Evolutionary conservation across 1,284 basidiomycete genomes (phyloP), one percentile per base, ranked within the genome.

Genomic region (Austroboletus niveus): DNA sequence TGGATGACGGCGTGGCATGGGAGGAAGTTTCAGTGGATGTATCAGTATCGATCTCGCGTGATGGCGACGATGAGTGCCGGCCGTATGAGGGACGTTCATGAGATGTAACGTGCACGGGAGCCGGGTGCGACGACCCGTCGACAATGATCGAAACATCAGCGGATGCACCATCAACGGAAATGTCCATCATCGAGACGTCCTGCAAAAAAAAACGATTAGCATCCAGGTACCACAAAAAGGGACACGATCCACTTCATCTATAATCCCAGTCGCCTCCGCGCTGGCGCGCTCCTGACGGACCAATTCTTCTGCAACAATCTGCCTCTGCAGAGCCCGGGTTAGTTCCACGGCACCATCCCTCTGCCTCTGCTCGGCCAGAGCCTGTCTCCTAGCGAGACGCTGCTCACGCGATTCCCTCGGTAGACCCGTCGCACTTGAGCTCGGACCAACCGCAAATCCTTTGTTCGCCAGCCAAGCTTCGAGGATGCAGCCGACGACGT

Each of bases 401-500:
- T 87, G 84, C 62, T 90, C 87, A 51, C 82, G 73, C n/a, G 81
- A 79, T 70, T 90, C 87, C 47, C 87, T 71, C 17, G 82, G 85
- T 48, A 84, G 62, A 38, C 86, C 77, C 17, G 78, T 76, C 41
- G 82, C 77, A 64, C 84, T 78, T 43, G 82, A 70, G 68, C 82
- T 78, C 42, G 84, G 89, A 44, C 82, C 87, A 22, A 89, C 79
- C 0, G 88, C 84, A 65, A 91, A 90, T 1, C 91, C 92, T 62
- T 89, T 89, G 61, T 84, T 82, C 11, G 85, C 86, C 42, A 94
- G 72, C 92, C 93, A 98, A 29, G 91, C 91, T 72, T 98, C 94
- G 31, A 99, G 79, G 31, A 99, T 92, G 61, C 92, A 92, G 6
- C 94, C 92, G 2, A 97, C 94, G 35, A 98, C 90, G 55, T 97